Percentiles rank a stretch among this genome's conserved stretches.
phyloP scores from a whole-genome alignment of 345 rosid genomes.

The Eucalyptus polyanthemos region DNA sequence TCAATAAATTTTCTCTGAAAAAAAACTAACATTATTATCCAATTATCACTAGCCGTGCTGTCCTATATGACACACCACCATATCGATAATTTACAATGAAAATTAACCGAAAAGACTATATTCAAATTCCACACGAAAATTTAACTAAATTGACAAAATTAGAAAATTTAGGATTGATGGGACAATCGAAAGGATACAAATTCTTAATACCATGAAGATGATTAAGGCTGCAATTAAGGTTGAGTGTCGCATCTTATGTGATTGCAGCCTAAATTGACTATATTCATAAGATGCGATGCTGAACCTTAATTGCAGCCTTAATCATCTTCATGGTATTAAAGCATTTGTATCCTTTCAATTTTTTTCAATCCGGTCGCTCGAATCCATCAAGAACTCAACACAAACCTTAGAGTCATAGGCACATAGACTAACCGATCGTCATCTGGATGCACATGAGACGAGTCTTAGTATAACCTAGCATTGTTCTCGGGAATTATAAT shows the following conservation, averaged over 20 bases:
- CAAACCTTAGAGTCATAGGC: background rate
- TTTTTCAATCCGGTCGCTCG: background rate
- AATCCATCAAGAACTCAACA: background rate
- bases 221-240: too few relatives aligned
- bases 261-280: too few relatives aligned
- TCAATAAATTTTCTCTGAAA: background rate
- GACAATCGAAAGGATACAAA: background rate
- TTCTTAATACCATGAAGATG: too few relatives aligned
- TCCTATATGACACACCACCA: too few relatives aligned
- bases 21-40: background rate
- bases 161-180: background rate
- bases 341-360: background rate
- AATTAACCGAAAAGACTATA: background rate
- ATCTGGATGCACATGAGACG: background rate
- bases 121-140: fast-evolving
- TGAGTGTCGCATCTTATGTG: too few relatives aligned
- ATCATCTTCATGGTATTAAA: background rate
- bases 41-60: background rate
- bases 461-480: background rate
- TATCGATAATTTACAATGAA: too few relatives aligned
- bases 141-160: background rate
- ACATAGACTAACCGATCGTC: background rate
- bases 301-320: background rate
- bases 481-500: background rate
- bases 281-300: background rate